Base-by-base conservation (phyloP, 2,329 filamentous ascomycete species). In the Colletotrichum caudatum region DNA sequence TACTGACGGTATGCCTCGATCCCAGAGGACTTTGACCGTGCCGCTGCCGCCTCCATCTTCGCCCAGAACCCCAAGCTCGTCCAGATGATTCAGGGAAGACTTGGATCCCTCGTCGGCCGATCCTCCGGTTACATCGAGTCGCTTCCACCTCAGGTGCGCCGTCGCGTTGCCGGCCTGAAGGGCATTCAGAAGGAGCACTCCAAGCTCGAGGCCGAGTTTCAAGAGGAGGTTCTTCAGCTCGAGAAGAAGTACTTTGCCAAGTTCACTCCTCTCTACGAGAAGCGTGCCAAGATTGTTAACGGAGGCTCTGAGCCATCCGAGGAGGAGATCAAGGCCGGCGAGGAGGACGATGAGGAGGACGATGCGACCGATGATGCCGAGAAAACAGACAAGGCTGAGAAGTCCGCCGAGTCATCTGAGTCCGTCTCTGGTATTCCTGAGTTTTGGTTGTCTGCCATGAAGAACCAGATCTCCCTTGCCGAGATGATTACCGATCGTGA, bases 211-310 rank as follows among this genome's bases (percentile, higher is more conserved):
- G 94, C 94, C 65, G 92, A 98, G 84, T 98, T 99, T 84, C 97
- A 99, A 83, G 95, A 98, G 84, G 97, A 98, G 85, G 95, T 99
- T 74, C 89, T 99, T 71, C 92, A 98, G 83, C 90, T 99, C 37
- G 96, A 99, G 89, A 99, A 99, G 90, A 98, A 98, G 86, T 99
- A 97, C 85, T 98, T 98, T 78, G 94, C 93, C 85, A 98, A 98
- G 86, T 99, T 98, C 86, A 97, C 94, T 66, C 96, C 96, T 73
- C 90, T 99, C 61, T 99, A 99, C 85, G 87, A 98, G 88, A 96
- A 96, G 88, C 95, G 96, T 83, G 90, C 95, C 74, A 89, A 91
- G 78, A 98, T 99, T 77, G 88, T 99, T 83, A 98, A 98, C 84
- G 96, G 96, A 77, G 85, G 85, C 74, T 82, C 86, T 72, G 96